phyloP scores from a whole-genome alignment of 495 filamentous ascomycete genomes.

The Podospora didyma region DNA sequence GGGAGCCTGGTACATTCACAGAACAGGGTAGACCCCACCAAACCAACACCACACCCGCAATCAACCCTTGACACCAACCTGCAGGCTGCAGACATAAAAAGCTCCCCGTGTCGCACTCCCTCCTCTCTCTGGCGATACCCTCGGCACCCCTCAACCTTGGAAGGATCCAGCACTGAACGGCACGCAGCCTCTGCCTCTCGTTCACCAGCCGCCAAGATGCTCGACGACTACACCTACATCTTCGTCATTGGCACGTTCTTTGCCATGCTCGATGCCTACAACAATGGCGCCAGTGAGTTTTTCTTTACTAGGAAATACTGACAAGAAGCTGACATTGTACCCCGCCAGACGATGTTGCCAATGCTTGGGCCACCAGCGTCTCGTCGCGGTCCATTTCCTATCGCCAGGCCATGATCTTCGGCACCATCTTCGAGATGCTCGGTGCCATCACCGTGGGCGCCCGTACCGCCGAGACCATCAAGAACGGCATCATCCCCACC shows the following conservation, averaged over 20 bases:
- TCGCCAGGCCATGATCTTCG: slow-evolving; percentile 62
- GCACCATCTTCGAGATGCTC: slow-evolving; percentile 61
- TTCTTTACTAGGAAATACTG: neutral
- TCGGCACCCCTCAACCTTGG: neutral
- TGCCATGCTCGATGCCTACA: slow-evolving; percentile 69
- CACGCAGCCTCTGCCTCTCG: neutral
- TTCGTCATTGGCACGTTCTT: slow-evolving; percentile 74
- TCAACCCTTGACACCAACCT: neutral
- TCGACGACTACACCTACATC: slow-evolving; percentile 60
- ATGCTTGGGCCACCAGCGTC: slow-evolving; percentile 68
- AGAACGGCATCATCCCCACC: slow-evolving; percentile 58
- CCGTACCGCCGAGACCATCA: slow-evolving; percentile 65
- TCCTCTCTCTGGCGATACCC: neutral
- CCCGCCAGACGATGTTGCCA: slow-evolving; percentile 66
- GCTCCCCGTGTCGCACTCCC: neutral
- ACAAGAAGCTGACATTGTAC: neutral
- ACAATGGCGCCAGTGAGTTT: slow-evolving; percentile 46
- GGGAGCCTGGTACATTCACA: too few species aligned
- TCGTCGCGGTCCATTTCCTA: slow-evolving; percentile 64
- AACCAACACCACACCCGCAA: neutral
- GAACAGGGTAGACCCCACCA: too few species aligned
- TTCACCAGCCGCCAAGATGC: slow-evolving; percentile 19
- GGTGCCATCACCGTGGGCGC: slow-evolving; percentile 61
- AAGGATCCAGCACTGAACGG: neutral
- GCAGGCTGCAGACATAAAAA: neutral